phyloP scores from a whole-genome alignment of 441 rosid genomes.

The Arabidopsis hybrid region DNA sequence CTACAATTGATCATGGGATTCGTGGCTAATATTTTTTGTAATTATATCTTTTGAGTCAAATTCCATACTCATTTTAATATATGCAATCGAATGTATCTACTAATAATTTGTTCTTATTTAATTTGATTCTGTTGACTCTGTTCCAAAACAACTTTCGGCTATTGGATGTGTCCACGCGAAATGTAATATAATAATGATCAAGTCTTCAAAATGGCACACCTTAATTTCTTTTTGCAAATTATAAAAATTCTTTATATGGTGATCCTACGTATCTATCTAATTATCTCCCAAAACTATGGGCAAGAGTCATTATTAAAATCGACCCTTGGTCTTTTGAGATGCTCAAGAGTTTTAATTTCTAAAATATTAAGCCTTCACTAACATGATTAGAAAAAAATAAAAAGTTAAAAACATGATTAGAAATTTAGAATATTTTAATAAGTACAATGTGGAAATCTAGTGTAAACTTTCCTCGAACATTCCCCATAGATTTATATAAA shows the following conservation, averaged over 20 bases:
- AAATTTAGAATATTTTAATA: not conserved
- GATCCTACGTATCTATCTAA: constrained; percentile 18
- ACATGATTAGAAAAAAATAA: constrained; percentile 15
- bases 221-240: not conserved
- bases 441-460: constrained; percentile 29
- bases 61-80: not conserved
- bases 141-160: constrained; percentile 37
- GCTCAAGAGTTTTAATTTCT: constrained; percentile 29
- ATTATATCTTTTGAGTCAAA: constrained; percentile 19
- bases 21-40: not conserved
- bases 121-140: constrained; percentile 7
- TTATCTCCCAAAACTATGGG: constrained; percentile 38
- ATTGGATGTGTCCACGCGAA: constrained; percentile 32
- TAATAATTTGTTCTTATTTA: constrained; percentile 1
- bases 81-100: not conserved
- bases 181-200: constrained; percentile 21
- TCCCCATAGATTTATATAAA: constrained; percentile 18
- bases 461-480: constrained; percentile 20
- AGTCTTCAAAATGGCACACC: not conserved
- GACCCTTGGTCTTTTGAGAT: constrained; percentile 40
- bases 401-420: too few species aligned
- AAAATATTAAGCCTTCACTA: constrained; percentile 29
- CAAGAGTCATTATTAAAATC: constrained; percentile 34
- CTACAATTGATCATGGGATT: constrained; percentile 5
- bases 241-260: not conserved